Base-by-base conservation (phyloP, 768 basidiomycete genomes). In the Naganishia randhawae region DNA sequence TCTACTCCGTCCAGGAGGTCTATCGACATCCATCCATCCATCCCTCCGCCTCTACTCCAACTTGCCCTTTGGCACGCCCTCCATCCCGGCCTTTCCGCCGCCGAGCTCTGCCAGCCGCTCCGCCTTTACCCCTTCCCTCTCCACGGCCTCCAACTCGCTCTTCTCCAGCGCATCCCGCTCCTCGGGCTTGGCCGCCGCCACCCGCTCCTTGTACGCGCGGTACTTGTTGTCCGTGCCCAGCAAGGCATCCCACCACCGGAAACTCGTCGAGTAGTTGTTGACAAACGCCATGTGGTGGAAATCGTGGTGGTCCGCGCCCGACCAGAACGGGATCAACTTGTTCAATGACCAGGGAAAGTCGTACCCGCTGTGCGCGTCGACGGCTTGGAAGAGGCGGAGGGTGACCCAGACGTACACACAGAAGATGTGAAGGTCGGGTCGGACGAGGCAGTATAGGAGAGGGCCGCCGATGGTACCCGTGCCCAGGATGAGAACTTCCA, bases 291-390 rank as follows among this genome's bases (percentile, higher is more conserved):
- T 90, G 82, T 99, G 95, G 81, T 98, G 95, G 86, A 92, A 97
- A 77, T 97, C 94, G 78, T 96, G 94, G 82, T 95, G 92, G 75
- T 97, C 95, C 0, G 93, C 93, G 42, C 95, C 94, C 8, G 90
- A 89, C 94, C 94, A 98, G 85, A 98, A 90, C 1, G 93, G 93
- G 35, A 98, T 69, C 72, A 92, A 87, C 82, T 94, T 86, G 73
- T 92, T 88, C 65, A 98, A 84, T 6, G 91, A 94, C 94, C 93
- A 98, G 0, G 96, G 95, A 85, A 99, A 99, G 80, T 98, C 92
- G 79, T 96, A 97, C 53, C 95, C 95, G 55, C 89, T 91, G 85
- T 99, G 96, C 4, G 95, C 88, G 72, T 99, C 96, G 72, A 99
- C 87, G 41, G 95, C 94, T 77, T 99, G 96, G 87, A 92, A 96